A percentile compares a stretch with the other conserved stretches of the same genome.
Conservation (phyloP, 2,329 filamentous ascomycete species). For the Sphaerulina vaccinii region DNA sequence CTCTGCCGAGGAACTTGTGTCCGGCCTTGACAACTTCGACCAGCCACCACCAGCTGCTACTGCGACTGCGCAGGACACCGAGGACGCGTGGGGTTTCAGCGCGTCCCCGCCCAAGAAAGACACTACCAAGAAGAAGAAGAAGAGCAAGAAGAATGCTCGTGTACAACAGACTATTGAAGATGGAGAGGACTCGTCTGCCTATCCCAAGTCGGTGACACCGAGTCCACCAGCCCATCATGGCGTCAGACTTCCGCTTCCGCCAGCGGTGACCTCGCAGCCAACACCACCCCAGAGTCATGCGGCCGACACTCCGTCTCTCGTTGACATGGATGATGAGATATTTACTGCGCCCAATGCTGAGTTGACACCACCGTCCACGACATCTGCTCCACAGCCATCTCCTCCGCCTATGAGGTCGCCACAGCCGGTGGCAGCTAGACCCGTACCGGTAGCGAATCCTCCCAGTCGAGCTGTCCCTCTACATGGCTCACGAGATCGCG, state of each 20-base stretch:
- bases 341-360: conserved; percentile 18
- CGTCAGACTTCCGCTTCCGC: conserved; percentile 12
- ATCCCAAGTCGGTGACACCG: conserved; percentile 31
- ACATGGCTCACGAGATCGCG: conserved; percentile 12
- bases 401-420: conserved; percentile 19
- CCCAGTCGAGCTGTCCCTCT: conserved; percentile 9
- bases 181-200: conserved; percentile 27
- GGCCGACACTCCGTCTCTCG: conserved; percentile 13
- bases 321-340: conserved; percentile 24
- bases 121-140: conserved; percentile 33
- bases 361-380: conserved; percentile 10
- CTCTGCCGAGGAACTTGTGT: conserved; percentile 26
- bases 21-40: conserved; percentile 31
- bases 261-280: conserved; percentile 11
- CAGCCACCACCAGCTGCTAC: conserved; percentile 24
- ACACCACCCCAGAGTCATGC: conserved; percentile 9
- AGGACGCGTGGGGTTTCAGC: conserved; percentile 22
- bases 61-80: conserved; percentile 11
- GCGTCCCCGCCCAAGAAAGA: conserved; percentile 12
- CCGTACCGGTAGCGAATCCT: neutral
- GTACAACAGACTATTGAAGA: conserved; percentile 24
- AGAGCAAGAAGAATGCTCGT: conserved; percentile 28
- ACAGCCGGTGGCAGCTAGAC: conserved; percentile 5
- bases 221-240: conserved; percentile 29
- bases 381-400: conserved; percentile 19